A percentile compares a stretch with the other conserved stretches of the same genome.
phyloP scores from a whole-genome alignment of 768 basidiomycete species.

The Termitomyces heimii region DNA sequence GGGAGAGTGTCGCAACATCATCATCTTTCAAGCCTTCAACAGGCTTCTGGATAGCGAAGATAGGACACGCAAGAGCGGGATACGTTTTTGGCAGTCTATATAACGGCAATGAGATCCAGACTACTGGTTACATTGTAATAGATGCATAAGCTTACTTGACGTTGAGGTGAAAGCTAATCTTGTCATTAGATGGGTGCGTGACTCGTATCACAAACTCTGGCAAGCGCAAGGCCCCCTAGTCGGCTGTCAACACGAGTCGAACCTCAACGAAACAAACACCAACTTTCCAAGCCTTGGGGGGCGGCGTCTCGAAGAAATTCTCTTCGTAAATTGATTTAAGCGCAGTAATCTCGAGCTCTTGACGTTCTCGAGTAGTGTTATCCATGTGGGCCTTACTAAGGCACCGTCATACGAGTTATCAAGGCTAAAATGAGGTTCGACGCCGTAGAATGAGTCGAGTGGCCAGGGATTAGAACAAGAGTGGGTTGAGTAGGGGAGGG shows the following conservation, averaged over 20 bases:
- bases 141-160: slow-evolving; percentile 47
- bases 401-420: slow-evolving; percentile 15
- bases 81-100: slow-evolving; percentile 77
- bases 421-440: slow-evolving; percentile 15
- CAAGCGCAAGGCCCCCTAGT: slow-evolving; percentile 58
- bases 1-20: slow-evolving; percentile 51
- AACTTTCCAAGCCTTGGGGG: slow-evolving; percentile 84
- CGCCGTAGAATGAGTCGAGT: slow-evolving; percentile 12
- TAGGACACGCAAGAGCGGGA: slow-evolving; percentile 64
- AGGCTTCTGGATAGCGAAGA: slow-evolving; percentile 64
- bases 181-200: slow-evolving; percentile 54
- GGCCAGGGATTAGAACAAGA: slow-evolving; percentile 20
- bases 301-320: slow-evolving; percentile 67
- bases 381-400: slow-evolving; percentile 48
- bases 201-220: slow-evolving; percentile 77
- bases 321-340: slow-evolving; percentile 77
- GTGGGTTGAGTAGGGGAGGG: slow-evolving; percentile 57
- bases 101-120: not conserved
- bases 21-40: slow-evolving; percentile 51
- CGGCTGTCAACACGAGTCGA: slow-evolving; percentile 2
- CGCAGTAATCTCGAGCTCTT: slow-evolving; percentile 66
- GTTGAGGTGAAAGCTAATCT: slow-evolving; percentile 61
- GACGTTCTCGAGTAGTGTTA: slow-evolving; percentile 56
- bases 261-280: slow-evolving; percentile 7
- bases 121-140: not conserved